Conservation (phyloP, 2,329 filamentous ascomycete genomes). For the Penicillium occitanis region DNA sequence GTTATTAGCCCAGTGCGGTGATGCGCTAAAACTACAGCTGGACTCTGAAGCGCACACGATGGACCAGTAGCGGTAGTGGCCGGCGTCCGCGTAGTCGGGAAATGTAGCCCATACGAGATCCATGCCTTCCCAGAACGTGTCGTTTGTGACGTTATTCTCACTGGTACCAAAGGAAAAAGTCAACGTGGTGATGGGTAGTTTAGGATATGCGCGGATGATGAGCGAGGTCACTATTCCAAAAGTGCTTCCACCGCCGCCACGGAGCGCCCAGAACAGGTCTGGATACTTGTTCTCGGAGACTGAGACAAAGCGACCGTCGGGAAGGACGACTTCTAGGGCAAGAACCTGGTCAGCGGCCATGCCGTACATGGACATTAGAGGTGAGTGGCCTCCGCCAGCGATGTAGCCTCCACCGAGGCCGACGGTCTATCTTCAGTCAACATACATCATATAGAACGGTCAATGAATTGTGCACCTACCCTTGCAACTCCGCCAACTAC, state of each 20-base stretch:
- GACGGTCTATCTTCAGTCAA: conserved; percentile 23
- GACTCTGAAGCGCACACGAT: conserved; percentile 8
- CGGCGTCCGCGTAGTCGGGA: conserved; percentile 8
- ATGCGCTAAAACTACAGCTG: conserved; percentile 7
- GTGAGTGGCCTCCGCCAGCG: conserved; percentile 61
- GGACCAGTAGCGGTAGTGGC: conserved; percentile 15
- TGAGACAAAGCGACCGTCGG: conserved; percentile 23
- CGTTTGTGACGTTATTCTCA: conserved; percentile 1
- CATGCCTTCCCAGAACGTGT: conserved; percentile 7
- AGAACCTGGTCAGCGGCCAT: conserved; percentile 61
- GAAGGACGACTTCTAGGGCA: conserved; percentile 58
- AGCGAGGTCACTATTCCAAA: conserved; percentile 56
- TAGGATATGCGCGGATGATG: conserved; percentile 54
- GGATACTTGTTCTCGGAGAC: conserved; percentile 22
- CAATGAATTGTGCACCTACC: background rate
- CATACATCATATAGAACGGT: background rate
- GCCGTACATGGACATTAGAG: conserved; percentile 32
- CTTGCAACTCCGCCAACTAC: conserved; percentile 53
- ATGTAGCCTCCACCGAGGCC: conserved; percentile 63
- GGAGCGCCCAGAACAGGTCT: conserved; percentile 53
- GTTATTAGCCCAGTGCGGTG: conserved; percentile 12
- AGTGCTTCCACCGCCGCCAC: conserved; percentile 52
- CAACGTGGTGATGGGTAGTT: conserved; percentile 25
- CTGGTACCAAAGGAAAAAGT: conserved; percentile 9
- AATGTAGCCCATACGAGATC: conserved; percentile 9